These are phyloP conservation scores for Backusella psychrophila DNA, from an alignment of 192 early-diverging fungal genomes.

Conservation along the genomic window DNA sequence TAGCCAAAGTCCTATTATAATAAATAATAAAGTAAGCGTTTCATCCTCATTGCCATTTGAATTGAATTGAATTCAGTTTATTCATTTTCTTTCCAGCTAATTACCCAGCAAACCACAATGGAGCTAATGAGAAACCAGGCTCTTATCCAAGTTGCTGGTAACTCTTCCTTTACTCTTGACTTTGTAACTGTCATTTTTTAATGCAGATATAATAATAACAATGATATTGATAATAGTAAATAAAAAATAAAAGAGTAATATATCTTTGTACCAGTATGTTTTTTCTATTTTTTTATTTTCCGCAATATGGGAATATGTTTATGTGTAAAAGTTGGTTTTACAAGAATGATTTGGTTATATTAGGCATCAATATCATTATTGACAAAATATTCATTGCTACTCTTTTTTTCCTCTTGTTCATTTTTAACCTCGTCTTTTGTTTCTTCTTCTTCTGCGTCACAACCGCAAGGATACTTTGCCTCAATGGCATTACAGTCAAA, in stretches of 20 bases:
- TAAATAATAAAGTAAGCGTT: background rate
- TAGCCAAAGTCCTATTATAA: conserved; percentile 29
- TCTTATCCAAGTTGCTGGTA: conserved; percentile 21
- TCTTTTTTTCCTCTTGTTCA: background rate
- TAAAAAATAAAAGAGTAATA: background rate
- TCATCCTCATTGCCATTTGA: background rate
- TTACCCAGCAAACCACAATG: conserved; percentile 32
- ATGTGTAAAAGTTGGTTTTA: no score
- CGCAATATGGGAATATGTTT: background rate
- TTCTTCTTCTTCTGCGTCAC: conserved; percentile 43
- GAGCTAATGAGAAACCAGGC: conserved; percentile 23
- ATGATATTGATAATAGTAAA: background rate
- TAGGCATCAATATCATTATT: no score
- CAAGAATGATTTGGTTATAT: no score
- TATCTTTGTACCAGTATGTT: background rate
- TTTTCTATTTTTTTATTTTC: background rate
- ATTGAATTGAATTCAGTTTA: background rate
- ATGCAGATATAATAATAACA: background rate
- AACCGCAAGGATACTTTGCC: conserved; percentile 87
- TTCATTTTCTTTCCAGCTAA: background rate
- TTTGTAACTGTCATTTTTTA: background rate
- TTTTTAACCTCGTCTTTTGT: background rate
- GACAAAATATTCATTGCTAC: background rate
- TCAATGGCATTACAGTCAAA: conserved; percentile 80
- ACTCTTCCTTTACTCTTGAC: background rate